Conservation (phyloP, 2,329 filamentous ascomycete genomes). For the Rutstroemia sp. region DNA sequence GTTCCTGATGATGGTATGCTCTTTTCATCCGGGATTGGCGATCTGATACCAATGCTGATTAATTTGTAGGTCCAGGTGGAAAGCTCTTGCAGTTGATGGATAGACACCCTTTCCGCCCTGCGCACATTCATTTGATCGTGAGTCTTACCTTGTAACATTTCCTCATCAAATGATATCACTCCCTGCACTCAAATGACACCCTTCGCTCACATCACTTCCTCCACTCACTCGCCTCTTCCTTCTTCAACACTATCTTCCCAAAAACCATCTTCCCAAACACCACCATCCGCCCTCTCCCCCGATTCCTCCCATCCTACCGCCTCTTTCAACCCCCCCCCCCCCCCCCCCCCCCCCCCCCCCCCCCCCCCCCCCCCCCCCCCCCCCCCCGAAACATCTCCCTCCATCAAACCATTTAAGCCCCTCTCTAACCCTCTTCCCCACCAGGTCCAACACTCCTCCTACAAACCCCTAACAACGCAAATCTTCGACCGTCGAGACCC, state of each 20-base stretch:
- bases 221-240: background rate
- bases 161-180: background rate
- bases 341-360: background rate
- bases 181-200: background rate
- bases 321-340: background rate
- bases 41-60: background rate
- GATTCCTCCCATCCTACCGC: background rate
- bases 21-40: background rate
- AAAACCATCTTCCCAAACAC: too few species aligned
- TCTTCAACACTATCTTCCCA: background rate
- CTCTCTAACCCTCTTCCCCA: background rate
- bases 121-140: constrained; percentile 57
- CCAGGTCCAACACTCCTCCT: constrained; percentile 30
- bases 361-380: background rate
- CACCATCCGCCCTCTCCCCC: too few species aligned
- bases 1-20: constrained; percentile 26
- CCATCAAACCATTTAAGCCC: background rate
- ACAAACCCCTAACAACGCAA: constrained; percentile 67
- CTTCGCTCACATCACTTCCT: background rate
- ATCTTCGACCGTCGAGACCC: constrained; percentile 64
- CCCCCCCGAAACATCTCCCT: background rate
- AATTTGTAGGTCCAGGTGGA: constrained; percentile 43
- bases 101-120: constrained; percentile 52
- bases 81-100: constrained; percentile 51
- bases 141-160: constrained; percentile 17